Evolutionary conservation across 805 yeast genomes (phyloP).

Genomic region (Zygosaccharomyces bisporus): DNA sequence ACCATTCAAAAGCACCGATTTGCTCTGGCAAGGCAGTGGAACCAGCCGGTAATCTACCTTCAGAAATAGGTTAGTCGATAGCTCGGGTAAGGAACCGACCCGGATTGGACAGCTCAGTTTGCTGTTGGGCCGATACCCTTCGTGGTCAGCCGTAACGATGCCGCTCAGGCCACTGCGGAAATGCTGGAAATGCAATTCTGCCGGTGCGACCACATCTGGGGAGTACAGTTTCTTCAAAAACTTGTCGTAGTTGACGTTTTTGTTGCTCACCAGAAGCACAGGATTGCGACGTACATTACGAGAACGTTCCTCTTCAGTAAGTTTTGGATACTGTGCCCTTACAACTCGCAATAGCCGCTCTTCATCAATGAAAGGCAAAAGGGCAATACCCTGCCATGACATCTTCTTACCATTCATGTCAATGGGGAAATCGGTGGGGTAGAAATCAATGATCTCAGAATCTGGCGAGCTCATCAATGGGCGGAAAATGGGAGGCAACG

Average conservation of each 20-base stretch:
- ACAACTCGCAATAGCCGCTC: slow-evolving; percentile 65
- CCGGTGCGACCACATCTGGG: slow-evolving; percentile 20
- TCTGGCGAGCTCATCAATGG: slow-evolving; percentile 74
- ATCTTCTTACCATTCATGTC: slow-evolving; percentile 95
- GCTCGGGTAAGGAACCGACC: slow-evolving; percentile 37
- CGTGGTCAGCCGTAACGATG: slow-evolving; percentile 38
- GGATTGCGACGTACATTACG: slow-evolving; percentile 73
- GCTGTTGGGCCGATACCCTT: slow-evolving; percentile 33
- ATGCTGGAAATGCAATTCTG: slow-evolving; percentile 43
- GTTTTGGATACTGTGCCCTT: slow-evolving; percentile 53
- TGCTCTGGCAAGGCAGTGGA: slow-evolving; percentile 42
- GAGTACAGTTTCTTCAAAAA: slow-evolving; percentile 34
- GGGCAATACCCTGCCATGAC: slow-evolving; percentile 93
- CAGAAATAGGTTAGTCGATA: slow-evolving; percentile 42
- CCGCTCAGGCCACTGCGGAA: slow-evolving; percentile 60
- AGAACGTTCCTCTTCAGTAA: slow-evolving; percentile 62
- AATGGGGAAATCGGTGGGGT: slow-evolving; percentile 81
- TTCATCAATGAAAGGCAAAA: slow-evolving; percentile 88
- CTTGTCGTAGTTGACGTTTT: slow-evolving; percentile 46
- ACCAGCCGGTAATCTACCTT: slow-evolving; percentile 54
- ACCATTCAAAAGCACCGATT: slow-evolving; percentile 82
- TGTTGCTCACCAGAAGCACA: slow-evolving; percentile 61
- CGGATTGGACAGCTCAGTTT: slow-evolving; percentile 36
- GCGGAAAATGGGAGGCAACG: slow-evolving; percentile 75
- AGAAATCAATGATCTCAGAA: slow-evolving; percentile 85